phyloP scores from a whole-genome alignment of 306 rosid genomes.

The Trifolium pratense region DNA sequence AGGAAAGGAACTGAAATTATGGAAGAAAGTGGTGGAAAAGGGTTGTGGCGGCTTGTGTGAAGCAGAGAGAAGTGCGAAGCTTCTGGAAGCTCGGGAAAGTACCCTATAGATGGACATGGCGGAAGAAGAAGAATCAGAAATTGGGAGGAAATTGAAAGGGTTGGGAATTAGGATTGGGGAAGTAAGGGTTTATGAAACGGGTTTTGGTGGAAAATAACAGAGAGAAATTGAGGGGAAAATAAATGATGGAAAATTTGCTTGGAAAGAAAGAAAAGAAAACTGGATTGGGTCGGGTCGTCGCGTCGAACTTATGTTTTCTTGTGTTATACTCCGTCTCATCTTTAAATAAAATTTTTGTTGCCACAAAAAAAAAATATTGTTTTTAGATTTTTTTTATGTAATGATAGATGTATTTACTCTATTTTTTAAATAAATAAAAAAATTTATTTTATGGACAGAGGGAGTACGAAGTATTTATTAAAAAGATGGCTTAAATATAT shows the following conservation, averaged over 20 bases:
- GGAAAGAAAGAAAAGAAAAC: constrained; percentile 36
- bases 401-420: too few relatives aligned
- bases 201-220: background rate
- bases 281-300: background rate
- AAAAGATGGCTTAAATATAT: too few relatives aligned
- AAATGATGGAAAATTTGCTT: constrained; percentile 24
- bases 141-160: background rate
- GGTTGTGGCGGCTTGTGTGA: constrained; percentile 46
- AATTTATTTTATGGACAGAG: too few relatives aligned
- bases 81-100: constrained; percentile 59
- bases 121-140: constrained; percentile 38
- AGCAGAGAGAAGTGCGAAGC: constrained; percentile 57
- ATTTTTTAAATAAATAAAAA: too few relatives aligned
- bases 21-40: constrained; percentile 46
- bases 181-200: background rate
- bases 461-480: too few relatives aligned
- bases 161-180: too few relatives aligned
- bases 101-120: constrained; percentile 71
- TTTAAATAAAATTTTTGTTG: too few relatives aligned
- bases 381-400: too few relatives aligned
- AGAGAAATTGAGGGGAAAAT: constrained; percentile 2
- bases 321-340: too few relatives aligned
- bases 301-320: too few relatives aligned
- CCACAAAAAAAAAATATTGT: too few relatives aligned
- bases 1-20: constrained; percentile 54